Conservation (phyloP, 2,329 filamentous ascomycete genomes). For the Aspergillus bombycis region DNA sequence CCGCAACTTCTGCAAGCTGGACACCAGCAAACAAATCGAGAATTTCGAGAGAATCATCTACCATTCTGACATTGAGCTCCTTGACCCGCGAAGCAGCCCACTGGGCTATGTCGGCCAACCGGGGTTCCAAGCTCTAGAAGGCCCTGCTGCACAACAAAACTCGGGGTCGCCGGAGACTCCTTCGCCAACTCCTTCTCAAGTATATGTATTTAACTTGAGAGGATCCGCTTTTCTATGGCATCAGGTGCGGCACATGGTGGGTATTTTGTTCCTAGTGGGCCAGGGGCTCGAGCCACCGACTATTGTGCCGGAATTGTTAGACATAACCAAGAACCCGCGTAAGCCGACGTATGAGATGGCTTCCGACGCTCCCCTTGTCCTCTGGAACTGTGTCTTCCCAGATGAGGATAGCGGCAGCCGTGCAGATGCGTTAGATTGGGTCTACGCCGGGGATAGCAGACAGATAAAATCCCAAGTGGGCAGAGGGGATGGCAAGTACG, state of each 20-base stretch:
- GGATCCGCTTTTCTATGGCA: slow-evolving; percentile 97
- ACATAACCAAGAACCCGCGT: slow-evolving; percentile 70
- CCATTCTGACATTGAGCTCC: slow-evolving; percentile 75
- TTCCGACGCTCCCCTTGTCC: slow-evolving; percentile 81
- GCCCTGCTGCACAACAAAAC: slow-evolving; percentile 19
- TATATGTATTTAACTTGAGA: slow-evolving; percentile 86
- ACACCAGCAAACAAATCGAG: slow-evolving; percentile 83
- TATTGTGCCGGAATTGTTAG: slow-evolving; percentile 74
- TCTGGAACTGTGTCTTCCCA: slow-evolving; percentile 95
- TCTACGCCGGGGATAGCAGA: slow-evolving; percentile 72
- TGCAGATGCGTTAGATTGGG: slow-evolving; percentile 72
- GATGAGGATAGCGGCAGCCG: slow-evolving; percentile 49
- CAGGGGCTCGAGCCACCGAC: slow-evolving; percentile 80
- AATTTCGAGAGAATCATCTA: slow-evolving; percentile 82
- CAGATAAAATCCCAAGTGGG: slow-evolving; percentile 41
- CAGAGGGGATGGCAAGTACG: slow-evolving; percentile 63
- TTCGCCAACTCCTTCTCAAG: slow-evolving; percentile 56
- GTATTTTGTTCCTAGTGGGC: slow-evolving; percentile 86
- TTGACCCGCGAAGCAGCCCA: slow-evolving; percentile 56
- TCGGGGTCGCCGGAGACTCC: slow-evolving; percentile 18
- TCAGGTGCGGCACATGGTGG: slow-evolving; percentile 94
- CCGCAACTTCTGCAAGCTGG: slow-evolving; percentile 94
- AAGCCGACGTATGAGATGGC: slow-evolving; percentile 90
- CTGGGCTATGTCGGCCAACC: slow-evolving; percentile 58
- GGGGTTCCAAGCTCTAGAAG: slow-evolving; percentile 47